Conservation (phyloP, 2,329 filamentous ascomycete species). For the Aspergillus tubingensis region DNA sequence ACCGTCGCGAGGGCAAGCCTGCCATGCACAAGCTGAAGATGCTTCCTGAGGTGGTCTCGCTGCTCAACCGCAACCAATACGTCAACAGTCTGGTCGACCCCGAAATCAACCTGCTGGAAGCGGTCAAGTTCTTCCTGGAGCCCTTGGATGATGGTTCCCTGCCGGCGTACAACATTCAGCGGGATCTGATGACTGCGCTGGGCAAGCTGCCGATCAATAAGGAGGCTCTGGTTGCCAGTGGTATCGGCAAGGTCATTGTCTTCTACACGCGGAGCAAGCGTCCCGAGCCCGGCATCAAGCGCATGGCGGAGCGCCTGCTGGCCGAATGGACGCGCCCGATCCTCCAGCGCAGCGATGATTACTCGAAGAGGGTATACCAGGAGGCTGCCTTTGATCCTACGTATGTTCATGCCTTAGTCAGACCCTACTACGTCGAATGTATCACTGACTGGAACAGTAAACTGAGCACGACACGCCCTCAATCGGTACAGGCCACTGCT, state of each 20-base stretch:
- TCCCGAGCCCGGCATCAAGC: conserved; percentile 84
- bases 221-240: conserved; percentile 83
- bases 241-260: conserved; percentile 92
- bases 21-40: conserved; percentile 93
- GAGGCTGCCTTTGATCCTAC: conserved; percentile 62
- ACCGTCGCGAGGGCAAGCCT: conserved; percentile 75
- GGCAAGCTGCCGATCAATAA: conserved; percentile 84
- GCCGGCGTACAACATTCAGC: conserved; percentile 95
- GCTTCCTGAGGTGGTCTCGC: conserved; percentile 81
- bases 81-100: conserved; percentile 86
- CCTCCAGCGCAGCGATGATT: conserved; percentile 89
- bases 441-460: conserved; percentile 31
- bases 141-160: conserved; percentile 91
- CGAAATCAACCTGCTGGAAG: conserved; percentile 91
- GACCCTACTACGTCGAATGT: background rate
- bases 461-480: conserved; percentile 34
- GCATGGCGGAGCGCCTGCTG: conserved; percentile 87
- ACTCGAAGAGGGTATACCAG: conserved; percentile 74
- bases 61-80: conserved; percentile 83
- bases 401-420: conserved; percentile 31
- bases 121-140: conserved; percentile 96
- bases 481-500: conserved; percentile 42
- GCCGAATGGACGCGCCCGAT: conserved; percentile 96
- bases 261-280: conserved; percentile 97
- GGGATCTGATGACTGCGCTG: conserved; percentile 83